Percentiles rank a stretch among this genome's conserved stretches.
These are phyloP conservation scores for Luffa aegyptiaca DNA, from an alignment of 306 rosid genomes.

Conservation along the genomic window DNA sequence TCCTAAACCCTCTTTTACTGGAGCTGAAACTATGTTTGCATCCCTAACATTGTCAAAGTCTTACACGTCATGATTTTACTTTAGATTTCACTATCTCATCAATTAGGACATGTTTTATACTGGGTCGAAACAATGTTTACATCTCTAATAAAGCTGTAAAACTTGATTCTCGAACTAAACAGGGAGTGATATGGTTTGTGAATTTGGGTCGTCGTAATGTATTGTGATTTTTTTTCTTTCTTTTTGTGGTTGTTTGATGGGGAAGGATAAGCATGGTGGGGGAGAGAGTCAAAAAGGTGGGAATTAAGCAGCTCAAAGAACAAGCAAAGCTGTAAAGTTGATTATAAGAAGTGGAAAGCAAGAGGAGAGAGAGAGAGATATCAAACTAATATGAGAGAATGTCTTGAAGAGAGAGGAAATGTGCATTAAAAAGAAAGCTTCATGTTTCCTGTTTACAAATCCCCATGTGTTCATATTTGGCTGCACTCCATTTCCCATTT, in stretches of 20 bases:
- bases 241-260: neutral
- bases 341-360: constrained; percentile 10
- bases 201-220: too few relatives aligned
- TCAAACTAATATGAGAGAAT: neutral
- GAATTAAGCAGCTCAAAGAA: constrained; percentile 8
- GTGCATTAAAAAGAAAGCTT: neutral
- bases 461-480: constrained; percentile 10
- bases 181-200: neutral
- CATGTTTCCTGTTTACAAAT: constrained; percentile 8
- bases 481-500: neutral
- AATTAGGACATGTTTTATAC: neutral
- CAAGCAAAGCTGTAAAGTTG: constrained; percentile 12
- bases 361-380: neutral
- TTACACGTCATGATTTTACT: too few relatives aligned
- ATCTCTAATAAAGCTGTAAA: neutral
- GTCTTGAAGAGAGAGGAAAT: neutral
- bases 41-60: neutral
- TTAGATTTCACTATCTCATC: too few relatives aligned
- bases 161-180: neutral
- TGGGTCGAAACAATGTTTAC: neutral
- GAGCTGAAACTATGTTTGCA: neutral
- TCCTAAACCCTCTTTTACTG: neutral
- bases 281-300: constrained; percentile 3
- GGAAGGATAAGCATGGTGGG: neutral
- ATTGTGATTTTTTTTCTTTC: neutral